These are phyloP conservation scores for Pythium scleroteichum DNA, from an alignment of 352 stramenopile species.

Conservation along the genomic window DNA sequence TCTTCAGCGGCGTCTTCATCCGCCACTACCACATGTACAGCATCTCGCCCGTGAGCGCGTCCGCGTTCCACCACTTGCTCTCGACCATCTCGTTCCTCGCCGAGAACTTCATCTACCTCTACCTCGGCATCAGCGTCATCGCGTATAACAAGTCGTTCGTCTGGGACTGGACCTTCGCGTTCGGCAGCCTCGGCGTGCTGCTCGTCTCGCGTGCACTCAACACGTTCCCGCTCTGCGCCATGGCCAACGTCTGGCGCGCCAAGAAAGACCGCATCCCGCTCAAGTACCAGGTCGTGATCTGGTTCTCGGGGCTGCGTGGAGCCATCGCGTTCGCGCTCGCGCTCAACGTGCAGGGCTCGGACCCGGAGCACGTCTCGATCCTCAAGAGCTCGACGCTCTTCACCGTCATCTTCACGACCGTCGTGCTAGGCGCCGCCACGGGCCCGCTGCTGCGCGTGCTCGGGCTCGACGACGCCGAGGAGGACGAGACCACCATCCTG, in stretches of 20 bases:
- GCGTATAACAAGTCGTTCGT: slow-evolving; percentile 57
- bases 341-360: slow-evolving; percentile 54
- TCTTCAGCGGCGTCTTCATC: slow-evolving; percentile 81
- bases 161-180: slow-evolving; percentile 69
- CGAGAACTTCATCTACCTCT: slow-evolving; percentile 52
- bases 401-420: slow-evolving; percentile 56
- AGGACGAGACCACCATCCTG: neutral
- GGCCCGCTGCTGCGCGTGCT: slow-evolving; percentile 37
- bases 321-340: slow-evolving; percentile 91
- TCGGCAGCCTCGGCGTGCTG: slow-evolving; percentile 32
- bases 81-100: slow-evolving; percentile 39
- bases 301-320: slow-evolving; percentile 91
- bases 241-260: slow-evolving; percentile 52
- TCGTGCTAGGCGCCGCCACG: slow-evolving; percentile 46
- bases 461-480: slow-evolving; percentile 16
- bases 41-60: slow-evolving; percentile 30
- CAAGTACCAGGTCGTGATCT: slow-evolving; percentile 83
- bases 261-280: slow-evolving; percentile 42
- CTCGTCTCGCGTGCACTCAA: slow-evolving; percentile 60
- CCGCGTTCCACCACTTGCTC: slow-evolving; percentile 35
- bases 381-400: slow-evolving; percentile 56
- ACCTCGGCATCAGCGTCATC: slow-evolving; percentile 69
- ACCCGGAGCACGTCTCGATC: slow-evolving; percentile 36
- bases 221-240: slow-evolving; percentile 69
- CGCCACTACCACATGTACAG: slow-evolving; percentile 48